Base-by-base conservation (phyloP, 2,329 filamentous ascomycete genomes). In the Bipolaris victoriae region DNA sequence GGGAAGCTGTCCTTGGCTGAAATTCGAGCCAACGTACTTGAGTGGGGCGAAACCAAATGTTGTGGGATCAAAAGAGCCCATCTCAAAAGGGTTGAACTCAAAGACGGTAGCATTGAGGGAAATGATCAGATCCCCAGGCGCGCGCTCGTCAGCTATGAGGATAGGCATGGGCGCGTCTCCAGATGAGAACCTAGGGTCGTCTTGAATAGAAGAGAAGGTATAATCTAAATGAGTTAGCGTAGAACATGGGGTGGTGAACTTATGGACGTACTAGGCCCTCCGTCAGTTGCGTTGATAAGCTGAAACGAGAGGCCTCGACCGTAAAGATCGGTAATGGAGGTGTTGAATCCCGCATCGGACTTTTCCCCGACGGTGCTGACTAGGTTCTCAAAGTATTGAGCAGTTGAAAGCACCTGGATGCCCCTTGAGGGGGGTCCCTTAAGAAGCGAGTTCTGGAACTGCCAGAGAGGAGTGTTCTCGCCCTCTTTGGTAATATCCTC, bases 221-320 rank as follows among this genome's bases (percentile, higher is more conserved):
- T 89, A 92, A 13, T 81, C 82, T 55, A 49, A 20, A 4, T 2
- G 10, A 0, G 57, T 89, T 77, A 2, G 83, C 13, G 33, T 36
- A 11, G 82, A 9, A 84, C 88, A 71, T 91, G 89, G 70, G 95
- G 83, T 46, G 95, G 83, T 77, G 95, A 91, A 76, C 88, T 92
- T 3, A 10, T 16, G 2, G 13, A 37, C 54, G 20, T 61, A 58
- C 64, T 65, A 16, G 89, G 86, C 0, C 91, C 92, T 37, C 92
- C 93, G 59, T 90, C 78, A 1, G 82, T 83, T 5, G 86, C 89
- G 71, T 94, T 90, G 72, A 97, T 84, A 46, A 97, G 84, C 78
- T 97, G 92, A 77, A 90, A 96, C 1, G 88, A 88, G n/a, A 97
- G 82, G 45, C 90, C 90, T 56, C 92, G 89, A 26, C 90, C 91